These are phyloP conservation scores for Ammopiptanthus mongolicus DNA, from an alignment of 306 rosid genomes.

Conservation along the genomic window DNA sequence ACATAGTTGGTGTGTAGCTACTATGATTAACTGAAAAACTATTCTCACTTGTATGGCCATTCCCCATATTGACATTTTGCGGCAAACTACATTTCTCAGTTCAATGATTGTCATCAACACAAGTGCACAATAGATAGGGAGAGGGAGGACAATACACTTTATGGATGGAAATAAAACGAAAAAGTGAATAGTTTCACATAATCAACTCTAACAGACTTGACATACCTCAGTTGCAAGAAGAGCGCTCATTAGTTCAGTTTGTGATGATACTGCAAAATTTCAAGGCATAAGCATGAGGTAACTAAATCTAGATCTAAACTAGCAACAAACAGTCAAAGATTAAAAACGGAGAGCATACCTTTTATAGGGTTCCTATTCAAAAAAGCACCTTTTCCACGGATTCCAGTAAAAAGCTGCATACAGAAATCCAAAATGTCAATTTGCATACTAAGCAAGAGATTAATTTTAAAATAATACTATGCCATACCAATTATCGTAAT, in stretches of 20 bases:
- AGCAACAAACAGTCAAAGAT: background rate
- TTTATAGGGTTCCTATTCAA: conserved; percentile 77
- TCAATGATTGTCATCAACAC: conserved; percentile 1
- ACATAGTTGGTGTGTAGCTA: background rate
- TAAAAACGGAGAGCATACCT: conserved; percentile 41
- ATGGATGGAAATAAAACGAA: background rate
- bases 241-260: conserved; percentile 70
- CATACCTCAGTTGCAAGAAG: conserved; percentile 93
- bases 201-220: conserved; percentile 15
- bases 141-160: background rate
- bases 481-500: background rate
- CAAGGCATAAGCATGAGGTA: conserved; percentile 22
- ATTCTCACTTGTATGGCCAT: background rate
- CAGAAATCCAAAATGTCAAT: conserved; percentile 19
- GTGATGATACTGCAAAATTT: conserved; percentile 68
- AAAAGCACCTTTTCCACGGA: conserved; percentile 79
- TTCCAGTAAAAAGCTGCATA: conserved; percentile 80
- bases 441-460: background rate
- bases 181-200: background rate
- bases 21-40: conserved; percentile 9
- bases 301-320: background rate
- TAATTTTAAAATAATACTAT: background rate
- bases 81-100: background rate
- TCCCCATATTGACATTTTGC: background rate
- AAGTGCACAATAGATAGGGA: background rate